phyloP scores from a whole-genome alignment of 345 rosid genomes.

The Salix suchowensis region DNA sequence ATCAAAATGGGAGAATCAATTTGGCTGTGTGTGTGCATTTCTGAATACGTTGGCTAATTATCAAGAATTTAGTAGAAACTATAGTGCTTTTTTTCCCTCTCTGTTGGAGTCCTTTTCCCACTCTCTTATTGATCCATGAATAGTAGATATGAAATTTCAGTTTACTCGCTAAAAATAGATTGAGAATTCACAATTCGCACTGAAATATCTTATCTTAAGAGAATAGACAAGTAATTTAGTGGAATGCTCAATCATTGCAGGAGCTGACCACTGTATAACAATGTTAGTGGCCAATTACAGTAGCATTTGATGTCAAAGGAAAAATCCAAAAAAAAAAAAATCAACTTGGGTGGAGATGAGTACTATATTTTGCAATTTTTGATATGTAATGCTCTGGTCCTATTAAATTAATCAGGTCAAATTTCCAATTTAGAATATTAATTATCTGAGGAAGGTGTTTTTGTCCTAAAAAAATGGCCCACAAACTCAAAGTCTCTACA shows the following conservation, averaged over 20 bases:
- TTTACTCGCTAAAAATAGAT: background rate
- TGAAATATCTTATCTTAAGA: background rate
- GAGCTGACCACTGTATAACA: background rate
- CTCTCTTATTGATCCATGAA: background rate
- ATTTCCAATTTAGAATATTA: slow-evolving; percentile 1
- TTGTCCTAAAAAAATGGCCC: background rate
- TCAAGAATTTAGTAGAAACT: background rate
- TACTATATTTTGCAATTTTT: background rate
- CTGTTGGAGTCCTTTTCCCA: background rate
- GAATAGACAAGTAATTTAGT: background rate
- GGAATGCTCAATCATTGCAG: slow-evolving; percentile 2
- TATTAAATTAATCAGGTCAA: background rate
- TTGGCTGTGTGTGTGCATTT: background rate
- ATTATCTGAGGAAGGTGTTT: background rate
- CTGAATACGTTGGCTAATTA: background rate
- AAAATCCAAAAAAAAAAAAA: background rate
- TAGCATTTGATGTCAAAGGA: slow-evolving; percentile 1
- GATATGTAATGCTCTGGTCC: background rate
- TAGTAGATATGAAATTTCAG: background rate
- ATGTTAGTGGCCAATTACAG: background rate
- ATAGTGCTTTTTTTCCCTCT: too few relatives aligned
- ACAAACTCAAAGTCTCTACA: background rate
- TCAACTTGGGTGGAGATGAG: background rate
- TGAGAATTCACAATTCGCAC: background rate
- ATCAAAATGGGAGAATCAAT: background rate